Evolutionary conservation across 2,329 filamentous ascomycete species (phyloP), one percentile per base, ranked within the genome.

Genomic region (Phaeosphaeria sp.): DNA sequence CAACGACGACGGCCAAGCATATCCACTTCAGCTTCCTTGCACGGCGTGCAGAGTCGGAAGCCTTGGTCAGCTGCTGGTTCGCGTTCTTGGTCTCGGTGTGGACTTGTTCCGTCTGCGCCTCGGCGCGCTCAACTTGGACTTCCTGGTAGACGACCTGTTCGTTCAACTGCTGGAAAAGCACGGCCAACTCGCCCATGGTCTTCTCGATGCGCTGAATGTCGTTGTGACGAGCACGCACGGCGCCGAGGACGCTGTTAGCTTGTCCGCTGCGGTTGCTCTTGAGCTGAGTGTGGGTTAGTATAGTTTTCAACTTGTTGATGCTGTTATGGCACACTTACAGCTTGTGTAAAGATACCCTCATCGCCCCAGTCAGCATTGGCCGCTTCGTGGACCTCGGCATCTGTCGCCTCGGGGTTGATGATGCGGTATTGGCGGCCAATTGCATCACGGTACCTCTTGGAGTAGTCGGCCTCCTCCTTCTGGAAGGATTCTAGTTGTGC

Each of bases 21-120:
- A 86, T 92, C 91, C 91, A 93, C 83, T 94, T 94, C 79, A 92
- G 85, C 81, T 88, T 91, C 69, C 90, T 85, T 67, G 86, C 84
- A 67, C 86, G 84, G 64, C 85, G 83, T 49, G 90, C 91, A 68
- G 85, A 85, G 63, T 85, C 82, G 66, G 89, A 91, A 58, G 88
- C 91, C 72, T 86, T 83, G 65, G 84, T 83, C 59, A 94, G 86
- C 67, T 94, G 85, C 59, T 82, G 81, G 77, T 91, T 92, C 65
- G 86, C 91, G 63, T 87, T 83, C 67, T 89, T 83, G 51, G 91
- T 84, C 73, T 93, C 86, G 59, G 86, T 81, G 60, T 84, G 84
- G 13, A 90, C 89, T 68, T 88, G 81, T 56, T 85, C 80, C 40
- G 90, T 90, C 74, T 90, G 87, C 53, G 84, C 74, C 76, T 92